Evolutionary conservation across 805 yeast species (phyloP), one percentile per base, ranked within the genome.

Genomic region (Metschnikowia cubensis): DNA sequence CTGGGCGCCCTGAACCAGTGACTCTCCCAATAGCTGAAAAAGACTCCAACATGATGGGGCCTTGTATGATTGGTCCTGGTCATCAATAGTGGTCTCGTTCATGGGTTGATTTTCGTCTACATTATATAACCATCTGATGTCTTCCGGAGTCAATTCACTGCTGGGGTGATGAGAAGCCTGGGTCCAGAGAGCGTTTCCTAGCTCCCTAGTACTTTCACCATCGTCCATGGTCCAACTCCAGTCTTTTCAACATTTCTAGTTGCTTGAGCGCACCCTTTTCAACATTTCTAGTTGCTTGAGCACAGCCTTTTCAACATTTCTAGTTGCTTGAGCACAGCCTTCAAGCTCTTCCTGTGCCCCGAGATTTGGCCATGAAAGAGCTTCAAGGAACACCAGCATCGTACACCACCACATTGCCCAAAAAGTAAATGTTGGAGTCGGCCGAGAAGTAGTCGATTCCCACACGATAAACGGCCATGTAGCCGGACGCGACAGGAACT

Each of bases 361-460:
- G n/a, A n/a, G n/a, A 59, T 41, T 57, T 59, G 10, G 58, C 25
- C 3, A 55, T 40, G 7, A 65, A 54, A 17, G 75, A 58, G 8
- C 67, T 47, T 6, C n/a, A n/a, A n/a, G n/a, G n/a, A 80, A 53
- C 17, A 69, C 79, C 74, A 3, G 75, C 51, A 65, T 78, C 79
- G 69, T 85, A 85, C 11, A 80, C 73, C 11, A 79, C 73, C 18
- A 79, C 67, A 65, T 87, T 89, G 5, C 95, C 95, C 14, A 85
- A 58, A 25, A 79, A 73, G 61, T 84, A 85, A 33, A 87, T 69
- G 48, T 68, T 69, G 41, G 64, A 61, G 47, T 73, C 66, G 57
- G 74, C 70, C 29, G 71, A 70, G 73, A 78, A 83, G 64, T 80
- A 82, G 56, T 72, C 77, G 49, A 82, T 73, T n/a, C 92, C 92